Conservation (phyloP, 345 rosid genomes). For the Syzygium oleosum region DNA sequence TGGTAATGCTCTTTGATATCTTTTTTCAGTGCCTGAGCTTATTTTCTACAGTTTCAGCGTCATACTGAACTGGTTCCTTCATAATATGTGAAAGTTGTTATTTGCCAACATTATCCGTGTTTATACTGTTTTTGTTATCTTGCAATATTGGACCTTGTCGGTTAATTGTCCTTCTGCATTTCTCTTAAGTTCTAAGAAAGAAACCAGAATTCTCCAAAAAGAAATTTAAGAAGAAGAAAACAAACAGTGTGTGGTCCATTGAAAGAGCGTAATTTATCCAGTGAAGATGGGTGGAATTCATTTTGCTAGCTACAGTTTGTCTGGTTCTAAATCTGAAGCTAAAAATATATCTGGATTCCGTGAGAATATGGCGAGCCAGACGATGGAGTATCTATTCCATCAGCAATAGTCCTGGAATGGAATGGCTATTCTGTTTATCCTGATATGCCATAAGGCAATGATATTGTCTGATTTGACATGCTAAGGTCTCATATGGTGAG, state of each 20-base stretch:
- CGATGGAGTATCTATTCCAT: background rate
- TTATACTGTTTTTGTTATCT: background rate
- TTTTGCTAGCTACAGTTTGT: background rate
- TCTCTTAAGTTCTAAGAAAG: background rate
- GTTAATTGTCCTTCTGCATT: background rate
- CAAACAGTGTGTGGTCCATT: background rate
- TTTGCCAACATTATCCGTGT: background rate
- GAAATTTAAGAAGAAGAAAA: background rate
- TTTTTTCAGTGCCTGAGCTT: background rate
- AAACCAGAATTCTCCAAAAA: background rate
- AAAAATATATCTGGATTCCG: background rate
- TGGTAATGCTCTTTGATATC: slow-evolving; percentile 29
- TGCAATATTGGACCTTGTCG: background rate
- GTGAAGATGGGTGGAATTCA: background rate
- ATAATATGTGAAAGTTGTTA: background rate
- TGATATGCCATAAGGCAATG: background rate
- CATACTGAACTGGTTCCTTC: background rate
- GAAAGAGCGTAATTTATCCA: background rate
- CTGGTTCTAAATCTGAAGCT: background rate
- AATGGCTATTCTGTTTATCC: background rate
- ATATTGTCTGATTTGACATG: background rate
- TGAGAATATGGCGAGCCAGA: background rate
- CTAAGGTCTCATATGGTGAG: background rate
- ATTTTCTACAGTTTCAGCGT: background rate
- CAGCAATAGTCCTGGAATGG: background rate